Evolutionary conservation across 345 rosid genomes (phyloP), one percentile per base, ranked within the genome.

Genomic region (Anastatica hierochuntica): DNA sequence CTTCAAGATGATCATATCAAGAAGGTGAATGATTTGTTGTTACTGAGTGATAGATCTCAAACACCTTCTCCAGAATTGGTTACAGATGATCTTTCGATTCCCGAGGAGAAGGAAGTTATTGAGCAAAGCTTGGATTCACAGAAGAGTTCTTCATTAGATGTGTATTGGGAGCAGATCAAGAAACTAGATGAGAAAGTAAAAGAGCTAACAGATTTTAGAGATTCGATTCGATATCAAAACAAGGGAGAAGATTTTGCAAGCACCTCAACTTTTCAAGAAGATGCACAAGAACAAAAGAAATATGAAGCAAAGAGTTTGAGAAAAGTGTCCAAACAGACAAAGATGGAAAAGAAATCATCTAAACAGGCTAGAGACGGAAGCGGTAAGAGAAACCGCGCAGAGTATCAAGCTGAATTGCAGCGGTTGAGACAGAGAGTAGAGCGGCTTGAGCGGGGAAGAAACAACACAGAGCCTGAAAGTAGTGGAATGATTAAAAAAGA

Each of bases 121-220:
- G 72, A 67, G 27, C 46, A 69, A 26, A 56, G 66, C 43, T 14
- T 49, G 56, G 54, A 59, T 1, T 19, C 71, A 10, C n/a, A n/a
- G n/a, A 19, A 44, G 19, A 66, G 11, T 23, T 76, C 56, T 39
- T 78, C 79, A 8, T 24, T 74, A 37, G 64, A 69, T 56, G 49
- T 69, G 2, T 74, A 66, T 29, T 77, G 81, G 90, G 84, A 88
- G 12, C 84, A 79, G 69, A 81, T 83, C 20, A 73, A 65, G 44
- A 75, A 52, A 52, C 60, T 81, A 14, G 90, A 81, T 41, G 79
- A 76, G 37, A 43, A 51, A 43, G 78, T 77, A 31, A 78, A 70
- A 61, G 79, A 64, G 60, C 66, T 77, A 36, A 67, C 78, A 4
- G 79, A 72, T 21, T 66, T 43, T 58, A 75, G 63, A 60, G 73